Evolutionary conservation across 2,329 filamentous ascomycete genomes (phyloP).

Genomic region (Pezicula rhizophila): DNA sequence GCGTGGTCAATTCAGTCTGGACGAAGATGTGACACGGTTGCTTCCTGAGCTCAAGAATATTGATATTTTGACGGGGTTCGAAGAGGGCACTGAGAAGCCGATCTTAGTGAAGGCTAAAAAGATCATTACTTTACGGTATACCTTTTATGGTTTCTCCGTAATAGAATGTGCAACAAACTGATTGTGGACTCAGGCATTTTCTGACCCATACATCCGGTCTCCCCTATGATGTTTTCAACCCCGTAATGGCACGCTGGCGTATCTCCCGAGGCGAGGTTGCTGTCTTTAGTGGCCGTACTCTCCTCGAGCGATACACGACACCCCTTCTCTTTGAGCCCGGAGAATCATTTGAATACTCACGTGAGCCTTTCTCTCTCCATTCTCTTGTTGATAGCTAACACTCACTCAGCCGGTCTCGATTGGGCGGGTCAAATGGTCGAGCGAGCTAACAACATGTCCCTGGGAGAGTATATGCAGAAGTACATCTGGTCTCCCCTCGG

Average conservation of each 20-base stretch:
- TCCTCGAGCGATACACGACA: neutral
- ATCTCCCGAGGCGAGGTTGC: neutral
- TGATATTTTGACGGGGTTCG: conserved; percentile 21
- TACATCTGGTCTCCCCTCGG: conserved; percentile 5
- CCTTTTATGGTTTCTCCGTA: neutral
- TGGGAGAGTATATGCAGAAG: conserved; percentile 1
- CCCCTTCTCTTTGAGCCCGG: conserved; percentile 61
- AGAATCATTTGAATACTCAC: conserved; percentile 49
- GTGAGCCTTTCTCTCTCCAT: neutral
- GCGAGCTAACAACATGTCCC: conserved; percentile 20
- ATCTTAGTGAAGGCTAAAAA: conserved; percentile 15
- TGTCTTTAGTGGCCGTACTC: neutral
- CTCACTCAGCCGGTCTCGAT: conserved; percentile 32
- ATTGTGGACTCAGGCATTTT: conserved; percentile 13
- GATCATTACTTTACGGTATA: conserved; percentile 24
- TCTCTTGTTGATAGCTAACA: neutral
- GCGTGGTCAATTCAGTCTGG: conserved; percentile 39
- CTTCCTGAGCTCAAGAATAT: conserved; percentile 18
- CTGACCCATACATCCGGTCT: conserved; percentile 23
- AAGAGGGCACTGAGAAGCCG: conserved; percentile 13
- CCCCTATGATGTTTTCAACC: conserved; percentile 17
- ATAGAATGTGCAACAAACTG: neutral
- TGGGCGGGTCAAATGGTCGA: conserved; percentile 46
- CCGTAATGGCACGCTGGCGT: conserved; percentile 9
- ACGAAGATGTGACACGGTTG: neutral